These are phyloP conservation scores for Candida bentonensis DNA, from an alignment of 805 yeast genomes.

Conservation along the genomic window DNA sequence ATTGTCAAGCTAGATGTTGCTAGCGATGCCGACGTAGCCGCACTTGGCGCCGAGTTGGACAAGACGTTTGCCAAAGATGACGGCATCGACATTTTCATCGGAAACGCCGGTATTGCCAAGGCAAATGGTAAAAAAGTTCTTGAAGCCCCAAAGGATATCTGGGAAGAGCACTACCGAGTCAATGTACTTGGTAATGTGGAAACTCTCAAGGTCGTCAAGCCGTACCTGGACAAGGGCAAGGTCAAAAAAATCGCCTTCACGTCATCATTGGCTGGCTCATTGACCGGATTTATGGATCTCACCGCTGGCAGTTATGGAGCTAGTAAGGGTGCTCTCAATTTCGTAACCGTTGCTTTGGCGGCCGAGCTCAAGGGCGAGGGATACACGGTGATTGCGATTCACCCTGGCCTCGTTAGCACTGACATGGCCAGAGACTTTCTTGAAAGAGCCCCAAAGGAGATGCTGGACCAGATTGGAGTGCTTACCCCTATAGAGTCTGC, in stretches of 20 bases:
- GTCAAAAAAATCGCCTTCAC: constrained; percentile 16
- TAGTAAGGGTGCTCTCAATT: constrained; percentile 28
- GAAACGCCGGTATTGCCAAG: constrained; percentile 19
- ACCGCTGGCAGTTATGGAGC: constrained; percentile 21
- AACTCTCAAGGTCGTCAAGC: constrained; percentile 10
- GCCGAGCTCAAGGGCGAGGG: constrained; percentile 17
- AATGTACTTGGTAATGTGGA: constrained; percentile 15
- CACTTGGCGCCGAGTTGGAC: constrained; percentile 14
- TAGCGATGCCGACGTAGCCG: not conserved
- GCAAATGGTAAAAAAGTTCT: constrained; percentile 14
- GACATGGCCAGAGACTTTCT: constrained; percentile 18
- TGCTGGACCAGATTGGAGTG: not conserved
- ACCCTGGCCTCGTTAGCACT: constrained; percentile 28
- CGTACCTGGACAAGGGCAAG: constrained; percentile 11
- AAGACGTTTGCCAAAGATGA: constrained; percentile 12
- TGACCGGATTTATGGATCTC: constrained; percentile 5
- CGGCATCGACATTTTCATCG: constrained; percentile 17
- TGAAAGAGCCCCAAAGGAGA: not conserved
- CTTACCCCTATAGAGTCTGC: constrained; percentile 17
- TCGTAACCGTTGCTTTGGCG: constrained; percentile 17
- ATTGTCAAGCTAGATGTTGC: not conserved
- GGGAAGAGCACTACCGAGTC: constrained; percentile 8
- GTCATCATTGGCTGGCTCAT: constrained; percentile 14
- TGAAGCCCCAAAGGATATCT: constrained; percentile 1
- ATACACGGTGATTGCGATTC: constrained; percentile 20